A percentile compares a stretch with the other conserved stretches of the same genome.
Conservation (phyloP, 768 basidiomycete species). For the Boletus pseudo-olivaceus region DNA sequence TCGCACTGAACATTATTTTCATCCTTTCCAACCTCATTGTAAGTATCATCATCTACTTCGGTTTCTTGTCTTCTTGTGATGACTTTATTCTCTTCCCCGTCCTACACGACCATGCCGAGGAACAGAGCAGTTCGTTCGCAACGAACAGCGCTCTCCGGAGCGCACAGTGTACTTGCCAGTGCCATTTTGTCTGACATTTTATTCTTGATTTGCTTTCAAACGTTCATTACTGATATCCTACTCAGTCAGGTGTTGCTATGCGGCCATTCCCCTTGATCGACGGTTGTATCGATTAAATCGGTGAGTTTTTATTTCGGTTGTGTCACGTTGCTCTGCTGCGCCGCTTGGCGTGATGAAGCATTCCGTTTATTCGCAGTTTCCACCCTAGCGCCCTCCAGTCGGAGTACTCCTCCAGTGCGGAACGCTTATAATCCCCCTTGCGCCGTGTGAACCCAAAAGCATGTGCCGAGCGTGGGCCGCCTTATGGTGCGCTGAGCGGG, state of each 20-base stretch:
- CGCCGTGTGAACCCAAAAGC: slow-evolving; percentile 67
- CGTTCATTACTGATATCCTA: slow-evolving; percentile 12
- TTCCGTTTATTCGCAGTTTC: slow-evolving; percentile 85
- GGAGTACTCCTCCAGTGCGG: slow-evolving; percentile 71
- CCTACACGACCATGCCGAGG: slow-evolving; percentile 87
- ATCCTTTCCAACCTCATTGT: slow-evolving; percentile 5
- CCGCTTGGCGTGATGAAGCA: slow-evolving; percentile 48
- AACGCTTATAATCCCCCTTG: slow-evolving; percentile 73
- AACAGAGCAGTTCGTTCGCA: slow-evolving; percentile 78
- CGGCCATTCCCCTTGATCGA: background rate
- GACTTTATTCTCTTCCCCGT: slow-evolving; percentile 90
- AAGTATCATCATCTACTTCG: background rate
- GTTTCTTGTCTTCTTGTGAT: slow-evolving; percentile 36
- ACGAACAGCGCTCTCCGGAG: slow-evolving; percentile 60
- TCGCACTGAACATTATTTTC: background rate
- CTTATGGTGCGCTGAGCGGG: slow-evolving; percentile 64
- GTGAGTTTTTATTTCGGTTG: slow-evolving; percentile 23
- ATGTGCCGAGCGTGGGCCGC: slow-evolving; percentile 63
- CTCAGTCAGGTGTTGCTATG: background rate
- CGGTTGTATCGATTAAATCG: background rate
- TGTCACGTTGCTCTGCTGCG: slow-evolving; percentile 16
- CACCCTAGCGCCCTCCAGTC: slow-evolving; percentile 64
- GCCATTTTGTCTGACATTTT: slow-evolving; percentile 73
- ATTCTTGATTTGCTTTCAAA: background rate
- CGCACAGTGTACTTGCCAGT: slow-evolving; percentile 84